Base-by-base conservation (phyloP, 2,329 filamentous ascomycete genomes). In the Cladosporium sp. region DNA sequence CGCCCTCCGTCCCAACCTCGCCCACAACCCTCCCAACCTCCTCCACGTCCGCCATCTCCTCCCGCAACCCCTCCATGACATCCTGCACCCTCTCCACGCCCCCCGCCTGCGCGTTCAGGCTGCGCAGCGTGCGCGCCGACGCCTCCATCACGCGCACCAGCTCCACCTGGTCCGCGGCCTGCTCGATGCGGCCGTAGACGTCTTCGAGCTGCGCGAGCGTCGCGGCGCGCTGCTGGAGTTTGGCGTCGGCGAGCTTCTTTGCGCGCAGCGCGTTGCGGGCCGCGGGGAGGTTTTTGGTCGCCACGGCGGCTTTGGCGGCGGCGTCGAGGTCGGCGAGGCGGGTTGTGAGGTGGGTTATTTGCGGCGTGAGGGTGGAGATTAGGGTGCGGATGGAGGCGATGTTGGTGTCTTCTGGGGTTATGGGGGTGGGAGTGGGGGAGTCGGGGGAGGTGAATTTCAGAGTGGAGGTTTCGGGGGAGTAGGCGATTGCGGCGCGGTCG, bases 121-220 rank as follows among this genome's bases (percentile, higher is more conserved):
- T 77, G 59, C 80, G 79, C 33, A 98, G 77, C 1, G 87, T 89
- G 33, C 78, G 78, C 0, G 86, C 82, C 57, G 88, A 89, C 13
- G 84, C 80, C 64, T 89, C 82, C 85, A 98, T 91, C 5, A 90
- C 85, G 55, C 81, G 80, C 8, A 97, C 83, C 11, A 96, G 80
- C 61, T 89, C 86, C 8, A 95, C 83, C 58, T 96, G 88, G 68
- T 91, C 87, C 0, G 83, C 79, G 0, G 93, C 93, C 68, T 92
- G 84, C 66, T 95, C 85, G 49, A 98, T 87, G 64, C 85, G 87
- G n/a, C 78, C 71, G 50, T 89, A 87, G 0, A 95, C 84, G 57
- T 88, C 83, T 70, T 97, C 90, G 1, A 98, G 78, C 69, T 95
- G 90, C 40, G 77, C 74, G 2, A 95, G 78, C 0, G 87, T 87